Conservation (phyloP, 306 rosid species). For the Quercus engelmannii region DNA sequence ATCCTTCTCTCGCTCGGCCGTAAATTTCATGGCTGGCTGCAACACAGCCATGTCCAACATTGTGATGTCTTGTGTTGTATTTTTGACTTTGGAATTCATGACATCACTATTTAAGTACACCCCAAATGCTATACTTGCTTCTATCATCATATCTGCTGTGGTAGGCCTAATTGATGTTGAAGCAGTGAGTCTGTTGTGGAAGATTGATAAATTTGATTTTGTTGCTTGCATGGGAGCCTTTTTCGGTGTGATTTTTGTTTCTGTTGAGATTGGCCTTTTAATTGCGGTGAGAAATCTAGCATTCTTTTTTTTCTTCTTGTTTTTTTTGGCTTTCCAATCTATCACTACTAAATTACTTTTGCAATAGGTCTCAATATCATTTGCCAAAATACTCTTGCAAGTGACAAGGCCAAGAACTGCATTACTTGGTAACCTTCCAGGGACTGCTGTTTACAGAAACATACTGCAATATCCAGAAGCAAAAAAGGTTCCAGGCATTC, state of each 20-base stretch:
- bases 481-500: conserved; percentile 60
- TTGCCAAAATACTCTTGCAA: conserved; percentile 94
- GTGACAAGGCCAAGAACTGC: conserved; percentile 92
- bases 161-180: conserved; percentile 69
- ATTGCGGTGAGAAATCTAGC: conserved; percentile 56
- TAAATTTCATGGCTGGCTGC: conserved; percentile 92
- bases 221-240: conserved; percentile 97
- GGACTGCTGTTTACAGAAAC: conserved; percentile 85
- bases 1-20: conserved; percentile 96
- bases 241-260: conserved; percentile 74
- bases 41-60: conserved; percentile 83
- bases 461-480: conserved; percentile 89
- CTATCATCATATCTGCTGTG: conserved; percentile 94
- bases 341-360: too few relatives aligned
- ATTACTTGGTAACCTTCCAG: conserved; percentile 74
- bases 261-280: conserved; percentile 86
- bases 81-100: conserved; percentile 73
- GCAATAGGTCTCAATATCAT: conserved; percentile 72
- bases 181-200: conserved; percentile 87
- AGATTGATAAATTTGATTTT: conserved; percentile 87
- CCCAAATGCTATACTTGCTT: conserved; percentile 82
- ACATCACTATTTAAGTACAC: conserved; percentile 95
- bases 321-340: too few relatives aligned
- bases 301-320: too few relatives aligned
- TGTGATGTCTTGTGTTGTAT: conserved; percentile 82